phyloP scores from a whole-genome alignment of 768 basidiomycete species.

The Coprinellus micaceus region DNA sequence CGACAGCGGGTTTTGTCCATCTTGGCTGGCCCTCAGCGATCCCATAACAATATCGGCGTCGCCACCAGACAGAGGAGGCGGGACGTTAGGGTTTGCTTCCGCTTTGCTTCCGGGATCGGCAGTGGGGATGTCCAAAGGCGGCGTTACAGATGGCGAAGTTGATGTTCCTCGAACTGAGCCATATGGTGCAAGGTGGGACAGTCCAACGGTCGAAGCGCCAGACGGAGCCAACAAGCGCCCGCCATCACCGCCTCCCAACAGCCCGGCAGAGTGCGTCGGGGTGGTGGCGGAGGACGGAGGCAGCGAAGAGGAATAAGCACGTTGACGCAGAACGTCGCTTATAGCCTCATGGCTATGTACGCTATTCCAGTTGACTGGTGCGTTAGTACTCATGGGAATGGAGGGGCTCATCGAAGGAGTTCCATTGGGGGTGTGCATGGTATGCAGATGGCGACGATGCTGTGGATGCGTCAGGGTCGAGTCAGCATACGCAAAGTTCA shows the following conservation, averaged over 20 bases:
- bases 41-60: background rate
- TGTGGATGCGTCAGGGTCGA: background rate
- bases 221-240: background rate
- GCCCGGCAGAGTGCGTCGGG: background rate
- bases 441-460: background rate
- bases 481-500: background rate
- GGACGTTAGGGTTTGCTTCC: background rate
- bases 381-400: constrained; percentile 37
- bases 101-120: constrained; percentile 5
- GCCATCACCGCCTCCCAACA: background rate
- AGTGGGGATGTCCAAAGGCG: background rate
- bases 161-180: background rate
- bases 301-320: background rate
- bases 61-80: background rate
- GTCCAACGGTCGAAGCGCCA: background rate
- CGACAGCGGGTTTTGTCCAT: background rate
- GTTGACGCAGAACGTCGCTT: background rate
- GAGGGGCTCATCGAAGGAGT: constrained; percentile 20
- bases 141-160: background rate
- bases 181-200: background rate
- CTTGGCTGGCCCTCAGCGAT: background rate
- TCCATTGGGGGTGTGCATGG: background rate
- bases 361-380: background rate
- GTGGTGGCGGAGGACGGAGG: background rate
- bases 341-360: background rate